phyloP scores from a whole-genome alignment of 371 early-diverging fungal genomes.

The Haplosporangium sp. region DNA sequence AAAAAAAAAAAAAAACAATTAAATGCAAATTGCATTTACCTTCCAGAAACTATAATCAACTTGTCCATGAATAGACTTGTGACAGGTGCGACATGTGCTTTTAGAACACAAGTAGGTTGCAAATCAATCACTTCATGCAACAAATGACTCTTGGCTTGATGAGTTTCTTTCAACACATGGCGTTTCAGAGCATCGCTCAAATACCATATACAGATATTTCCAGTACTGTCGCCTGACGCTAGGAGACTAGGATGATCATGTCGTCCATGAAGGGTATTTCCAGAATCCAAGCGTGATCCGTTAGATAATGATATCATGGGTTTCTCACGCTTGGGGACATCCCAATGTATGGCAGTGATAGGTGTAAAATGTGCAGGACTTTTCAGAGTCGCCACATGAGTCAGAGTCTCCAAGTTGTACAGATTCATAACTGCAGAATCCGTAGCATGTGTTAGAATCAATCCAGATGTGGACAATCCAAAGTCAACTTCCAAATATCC shows the following conservation, averaged over 20 bases:
- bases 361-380: conserved; percentile 44
- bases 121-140: not conserved
- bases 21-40: conserved; percentile 14
- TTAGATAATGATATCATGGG: conserved; percentile 43
- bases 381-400: conserved; percentile 26
- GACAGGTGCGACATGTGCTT: conserved; percentile 31
- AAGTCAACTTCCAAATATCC: conserved; percentile 38
- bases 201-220: conserved; percentile 51
- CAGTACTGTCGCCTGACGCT: conserved; percentile 33
- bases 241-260: conserved; percentile 33
- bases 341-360: conserved; percentile 44
- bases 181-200: conserved; percentile 34
- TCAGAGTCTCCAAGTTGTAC: conserved; percentile 31
- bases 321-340: conserved; percentile 33
- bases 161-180: not conserved
- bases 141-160: conserved; percentile 17
- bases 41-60: conserved; percentile 45
- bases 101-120: conserved; percentile 34
- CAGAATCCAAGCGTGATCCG: not conserved
- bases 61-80: conserved; percentile 48
- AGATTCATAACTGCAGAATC: conserved; percentile 34
- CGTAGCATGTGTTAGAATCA: conserved; percentile 25
- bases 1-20: too few relatives aligned
- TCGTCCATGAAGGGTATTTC: conserved; percentile 5
- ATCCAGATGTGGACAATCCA: conserved; percentile 15